Base-by-base conservation (phyloP, 306 rosid species). In the Quercus alba region DNA sequence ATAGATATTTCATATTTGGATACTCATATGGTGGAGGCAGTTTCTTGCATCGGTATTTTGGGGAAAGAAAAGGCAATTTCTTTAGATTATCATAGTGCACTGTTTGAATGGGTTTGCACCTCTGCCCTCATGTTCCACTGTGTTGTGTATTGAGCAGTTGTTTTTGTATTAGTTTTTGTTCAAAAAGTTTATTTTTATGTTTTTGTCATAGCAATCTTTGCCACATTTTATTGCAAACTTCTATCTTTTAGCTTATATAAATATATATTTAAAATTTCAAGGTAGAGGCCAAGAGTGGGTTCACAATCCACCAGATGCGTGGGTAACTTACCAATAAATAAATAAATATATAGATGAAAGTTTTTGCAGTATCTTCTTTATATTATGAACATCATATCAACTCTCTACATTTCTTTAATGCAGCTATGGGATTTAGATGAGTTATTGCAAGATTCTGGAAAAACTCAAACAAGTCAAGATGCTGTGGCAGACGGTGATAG, bases 391-490 rank as follows among this genome's bases (percentile, higher is more conserved):
- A 35, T 19, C 25, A 19, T 49, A 52, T 31, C 38, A 20, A 38
- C 62, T 10, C 23, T 20, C 25, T 74, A 75, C 28, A 14, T 75
- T 26, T 51, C 15, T 81, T 73, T 61, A 68, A 58, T 61, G 75
- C 91, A 93, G 97, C 83, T 90, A 63, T 93, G 97, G 97, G 91
- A 93, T 78, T 73, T 93, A 89, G 90, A 93, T 85, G 87, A 79
- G 55, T 23, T 89, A 71, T 82, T 93, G 77, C 90, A 88, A 88
- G 84, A 69, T 23, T 75, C 91, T 55, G 78, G 76, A 70, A 80
- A 67, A 68, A 44, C 88, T 49, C 70, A 41, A 61, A 73, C 67
- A 74, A 84, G 58, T 67, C 83, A 86, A 79, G 81, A 78, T 59
- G 80, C 72, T 35, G 77, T 10, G 3, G 41, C 31, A 52, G 89